These are phyloP conservation scores for Pisolithus albus DNA, from an alignment of 768 basidiomycete genomes.

Conservation along the genomic window DNA sequence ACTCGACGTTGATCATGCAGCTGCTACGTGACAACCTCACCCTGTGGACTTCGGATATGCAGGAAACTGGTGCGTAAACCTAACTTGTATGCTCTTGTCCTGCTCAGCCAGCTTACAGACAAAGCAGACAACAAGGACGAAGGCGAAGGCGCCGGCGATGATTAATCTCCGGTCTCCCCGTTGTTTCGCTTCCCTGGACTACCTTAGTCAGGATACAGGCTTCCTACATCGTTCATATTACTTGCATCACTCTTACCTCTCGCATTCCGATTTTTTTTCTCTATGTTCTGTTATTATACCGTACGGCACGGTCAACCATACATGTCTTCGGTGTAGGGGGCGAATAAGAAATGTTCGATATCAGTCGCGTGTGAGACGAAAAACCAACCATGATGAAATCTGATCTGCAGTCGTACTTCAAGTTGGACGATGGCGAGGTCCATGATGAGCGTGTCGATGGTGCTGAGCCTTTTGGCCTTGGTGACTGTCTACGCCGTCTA, in stretches of 20 bases:
- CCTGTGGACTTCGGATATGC: constrained; percentile 98
- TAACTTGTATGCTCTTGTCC: not conserved
- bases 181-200: constrained; percentile 14
- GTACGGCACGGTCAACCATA: constrained; percentile 25
- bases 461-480: constrained; percentile 30
- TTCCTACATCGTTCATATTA: constrained; percentile 23
- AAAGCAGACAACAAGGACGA: constrained; percentile 73
- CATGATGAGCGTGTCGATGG: not conserved
- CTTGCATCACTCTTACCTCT: constrained; percentile 26
- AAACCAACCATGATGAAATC: too few species aligned
- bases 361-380: not conserved
- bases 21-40: constrained; percentile 95
- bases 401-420: too few species aligned
- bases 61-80: constrained; percentile 66
- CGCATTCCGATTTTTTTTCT: constrained; percentile 22
- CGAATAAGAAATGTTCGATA: constrained; percentile 28
- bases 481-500: constrained; percentile 35
- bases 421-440: too few species aligned
- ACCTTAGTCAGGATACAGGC: constrained; percentile 10
- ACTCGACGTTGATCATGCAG: constrained; percentile 97
- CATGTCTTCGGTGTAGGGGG: constrained; percentile 26
- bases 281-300: constrained; percentile 32
- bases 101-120: constrained; percentile 37
- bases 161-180: constrained; percentile 35
- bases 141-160: constrained; percentile 56